Evolutionary conservation across 2,329 filamentous ascomycete species (phyloP).

Genomic region (Phaeosphaeria sp.): DNA sequence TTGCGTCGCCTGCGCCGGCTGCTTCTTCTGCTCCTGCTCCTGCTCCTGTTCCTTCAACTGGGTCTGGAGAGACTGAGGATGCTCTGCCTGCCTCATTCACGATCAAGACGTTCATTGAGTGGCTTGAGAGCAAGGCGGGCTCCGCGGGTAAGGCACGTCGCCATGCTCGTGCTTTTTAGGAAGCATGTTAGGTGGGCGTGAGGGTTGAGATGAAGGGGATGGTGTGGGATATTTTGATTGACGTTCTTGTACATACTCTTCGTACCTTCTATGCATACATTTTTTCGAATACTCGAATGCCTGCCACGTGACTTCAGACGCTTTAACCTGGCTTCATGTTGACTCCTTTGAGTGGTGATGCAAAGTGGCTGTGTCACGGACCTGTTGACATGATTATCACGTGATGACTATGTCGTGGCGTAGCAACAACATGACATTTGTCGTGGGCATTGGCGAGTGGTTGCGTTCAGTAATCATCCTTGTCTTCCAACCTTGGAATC

Average conservation of each 20-base stretch:
- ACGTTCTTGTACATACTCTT: conserved; percentile 17
- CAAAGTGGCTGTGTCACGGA: too few species aligned
- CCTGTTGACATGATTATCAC: too few species aligned
- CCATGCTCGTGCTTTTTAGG: conserved; percentile 7
- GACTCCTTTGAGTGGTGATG: too few species aligned
- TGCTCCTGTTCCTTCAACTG: conserved; percentile 7
- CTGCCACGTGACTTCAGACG: too few species aligned
- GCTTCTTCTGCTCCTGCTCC: conserved; percentile 4
- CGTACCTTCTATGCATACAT: conserved; percentile 7
- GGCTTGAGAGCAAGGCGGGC: conserved; percentile 27
- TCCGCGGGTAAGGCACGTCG: conserved; percentile 1
- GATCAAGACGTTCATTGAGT: conserved; percentile 31
- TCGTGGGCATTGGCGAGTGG: too few species aligned
- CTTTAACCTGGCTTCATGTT: too few species aligned
- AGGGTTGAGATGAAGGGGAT: background rate
- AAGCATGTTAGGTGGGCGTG: background rate
- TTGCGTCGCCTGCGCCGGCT: conserved; percentile 1
- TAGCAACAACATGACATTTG: too few species aligned
- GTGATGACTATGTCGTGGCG: too few species aligned
- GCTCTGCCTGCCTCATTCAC: conserved; percentile 31
- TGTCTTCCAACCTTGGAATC: too few species aligned
- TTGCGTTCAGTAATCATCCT: too few species aligned
- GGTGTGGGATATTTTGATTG: conserved; percentile 1
- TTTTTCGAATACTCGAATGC: too few species aligned
- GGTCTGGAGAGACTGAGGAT: conserved; percentile 32